Percentiles rank a stretch among this genome's conserved stretches.
These are phyloP conservation scores for Incumbomyces lentus DNA, from an alignment of 2,329 filamentous ascomycete genomes.

Conservation along the genomic window DNA sequence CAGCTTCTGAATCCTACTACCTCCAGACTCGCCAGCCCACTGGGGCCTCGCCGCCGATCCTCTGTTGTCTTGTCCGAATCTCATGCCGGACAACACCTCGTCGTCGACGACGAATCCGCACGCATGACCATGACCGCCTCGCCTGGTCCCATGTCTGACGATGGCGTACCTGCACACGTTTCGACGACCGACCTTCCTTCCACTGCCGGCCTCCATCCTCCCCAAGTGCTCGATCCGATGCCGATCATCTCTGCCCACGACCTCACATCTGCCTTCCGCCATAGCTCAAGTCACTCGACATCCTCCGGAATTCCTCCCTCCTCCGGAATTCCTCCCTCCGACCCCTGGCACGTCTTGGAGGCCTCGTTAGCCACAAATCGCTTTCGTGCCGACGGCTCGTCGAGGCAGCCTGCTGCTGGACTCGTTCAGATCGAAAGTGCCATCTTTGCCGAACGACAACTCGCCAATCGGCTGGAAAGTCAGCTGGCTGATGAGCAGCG, in stretches of 20 bases:
- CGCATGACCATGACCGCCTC: conserved; percentile 32
- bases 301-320: conserved; percentile 11
- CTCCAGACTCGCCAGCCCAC: conserved; percentile 7
- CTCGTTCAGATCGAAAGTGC: conserved; percentile 17
- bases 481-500: conserved; percentile 17
- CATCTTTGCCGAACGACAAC: conserved; percentile 15
- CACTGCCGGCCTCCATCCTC: conserved; percentile 6
- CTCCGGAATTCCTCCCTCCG: conserved; percentile 11
- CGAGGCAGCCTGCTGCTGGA: conserved; percentile 5
- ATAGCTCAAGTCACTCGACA: conserved; percentile 5
- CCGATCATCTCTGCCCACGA: conserved; percentile 8
- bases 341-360: conserved; percentile 19
- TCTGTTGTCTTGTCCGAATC: conserved; percentile 33
- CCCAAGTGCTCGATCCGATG: conserved; percentile 2
- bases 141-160: conserved; percentile 29
- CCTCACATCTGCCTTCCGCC: conserved; percentile 4
- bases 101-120: conserved; percentile 24
- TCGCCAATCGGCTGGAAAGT: conserved; percentile 16
- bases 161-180: conserved; percentile 12
- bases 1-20: conserved; percentile 9
- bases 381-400: not conserved
- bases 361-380: conserved; percentile 15
- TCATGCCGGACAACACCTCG: conserved; percentile 18
- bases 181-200: conserved; percentile 9
- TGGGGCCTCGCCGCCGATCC: conserved; percentile 28